phyloP scores from a whole-genome alignment of 768 basidiomycete genomes.

The Neoboletus subvelutipes region DNA sequence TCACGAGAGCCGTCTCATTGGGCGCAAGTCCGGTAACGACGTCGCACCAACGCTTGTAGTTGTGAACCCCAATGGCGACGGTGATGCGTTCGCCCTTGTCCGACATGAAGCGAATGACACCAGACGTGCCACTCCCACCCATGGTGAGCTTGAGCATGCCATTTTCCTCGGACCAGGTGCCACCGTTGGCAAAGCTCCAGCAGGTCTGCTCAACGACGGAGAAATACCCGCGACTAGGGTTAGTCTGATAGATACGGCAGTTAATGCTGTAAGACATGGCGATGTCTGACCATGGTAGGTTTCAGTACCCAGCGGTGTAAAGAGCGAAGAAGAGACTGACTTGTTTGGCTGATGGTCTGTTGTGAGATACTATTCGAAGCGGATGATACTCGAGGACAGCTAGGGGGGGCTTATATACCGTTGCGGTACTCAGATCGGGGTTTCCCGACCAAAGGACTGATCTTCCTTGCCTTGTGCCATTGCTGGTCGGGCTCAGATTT shows the following conservation, averaged over 20 bases:
- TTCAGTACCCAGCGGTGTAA: neutral
- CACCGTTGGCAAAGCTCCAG: constrained; percentile 12
- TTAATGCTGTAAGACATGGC: neutral
- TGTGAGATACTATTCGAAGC: neutral
- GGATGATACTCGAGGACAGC: too few relatives aligned
- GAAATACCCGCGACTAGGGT: constrained; percentile 4
- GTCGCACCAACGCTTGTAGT: constrained; percentile 41
- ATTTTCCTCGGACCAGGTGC: constrained; percentile 30
- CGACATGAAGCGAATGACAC: constrained; percentile 34
- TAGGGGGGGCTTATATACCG: neutral
- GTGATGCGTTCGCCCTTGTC: constrained; percentile 34
- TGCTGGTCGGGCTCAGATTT: neutral
- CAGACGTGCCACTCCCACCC: constrained; percentile 41
- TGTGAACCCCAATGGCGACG: constrained; percentile 39
- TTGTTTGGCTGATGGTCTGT: neutral
- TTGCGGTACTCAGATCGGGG: neutral
- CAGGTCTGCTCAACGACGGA: neutral
- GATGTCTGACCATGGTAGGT: neutral
- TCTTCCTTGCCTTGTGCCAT: neutral
- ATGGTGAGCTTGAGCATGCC: constrained; percentile 32
- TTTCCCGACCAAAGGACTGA: neutral
- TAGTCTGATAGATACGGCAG: constrained; percentile 1
- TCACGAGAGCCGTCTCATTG: constrained; percentile 22
- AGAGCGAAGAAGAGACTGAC: neutral
- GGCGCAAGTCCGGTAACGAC: constrained; percentile 32